A percentile compares a stretch with the other conserved stretches of the same genome.
These are phyloP conservation scores for Citeromyces matritensis DNA, from an alignment of 805 yeast species.

Conservation along the genomic window DNA sequence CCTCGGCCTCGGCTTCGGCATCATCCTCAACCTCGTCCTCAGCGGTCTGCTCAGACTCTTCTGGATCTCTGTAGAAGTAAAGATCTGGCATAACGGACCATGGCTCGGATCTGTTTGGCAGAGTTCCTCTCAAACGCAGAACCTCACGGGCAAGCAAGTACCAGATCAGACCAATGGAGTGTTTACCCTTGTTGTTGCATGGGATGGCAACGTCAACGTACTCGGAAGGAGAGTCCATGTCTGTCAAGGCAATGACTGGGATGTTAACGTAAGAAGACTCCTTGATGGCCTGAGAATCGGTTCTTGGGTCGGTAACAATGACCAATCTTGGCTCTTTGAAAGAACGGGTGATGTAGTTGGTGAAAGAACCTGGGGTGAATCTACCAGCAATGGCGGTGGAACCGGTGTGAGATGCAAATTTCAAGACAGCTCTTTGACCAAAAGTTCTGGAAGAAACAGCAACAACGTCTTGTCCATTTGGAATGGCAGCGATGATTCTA, in stretches of 20 bases:
- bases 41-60: slow-evolving; percentile 69
- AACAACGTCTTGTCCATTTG: slow-evolving; percentile 96
- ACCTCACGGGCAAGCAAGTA: slow-evolving; percentile 99
- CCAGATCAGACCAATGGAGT: slow-evolving; percentile 99
- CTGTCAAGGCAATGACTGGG: slow-evolving; percentile 98
- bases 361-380: slow-evolving; percentile 99
- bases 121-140: slow-evolving; percentile 94
- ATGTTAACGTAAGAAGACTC: slow-evolving; percentile 99
- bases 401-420: slow-evolving; percentile 99
- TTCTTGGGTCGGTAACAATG: slow-evolving; percentile 99
- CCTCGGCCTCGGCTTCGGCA: slow-evolving; percentile 45
- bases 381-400: slow-evolving; percentile 99
- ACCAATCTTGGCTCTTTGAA: slow-evolving; percentile 99
- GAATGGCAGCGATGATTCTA: slow-evolving; percentile 98
- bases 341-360: slow-evolving; percentile 99
- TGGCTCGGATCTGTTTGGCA: slow-evolving; percentile 90
- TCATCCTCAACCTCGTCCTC: slow-evolving; percentile 54
- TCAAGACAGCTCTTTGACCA: slow-evolving; percentile 99
- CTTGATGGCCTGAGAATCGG: slow-evolving; percentile 99
- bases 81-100: slow-evolving; percentile 99
- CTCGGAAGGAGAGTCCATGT: slow-evolving; percentile 98
- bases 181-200: slow-evolving; percentile 99
- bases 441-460: slow-evolving; percentile 98
- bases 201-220: slow-evolving; percentile 99
- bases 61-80: slow-evolving; percentile 99